phyloP scores from a whole-genome alignment of 1,284 basidiomycete genomes.

The Ganoderma lingzhi region DNA sequence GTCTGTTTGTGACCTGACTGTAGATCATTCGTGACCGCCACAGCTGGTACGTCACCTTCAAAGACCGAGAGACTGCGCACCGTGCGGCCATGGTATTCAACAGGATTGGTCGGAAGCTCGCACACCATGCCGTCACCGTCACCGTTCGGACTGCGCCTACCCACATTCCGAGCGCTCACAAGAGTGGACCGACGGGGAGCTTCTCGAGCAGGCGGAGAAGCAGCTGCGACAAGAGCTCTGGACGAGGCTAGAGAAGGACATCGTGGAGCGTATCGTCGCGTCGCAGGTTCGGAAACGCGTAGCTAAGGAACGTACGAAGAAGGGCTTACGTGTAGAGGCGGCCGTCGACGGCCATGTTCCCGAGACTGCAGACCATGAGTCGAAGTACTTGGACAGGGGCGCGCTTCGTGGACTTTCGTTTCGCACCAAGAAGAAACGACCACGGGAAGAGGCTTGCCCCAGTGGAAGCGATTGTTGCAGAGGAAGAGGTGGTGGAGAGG shows the following conservation, averaged over 20 bases:
- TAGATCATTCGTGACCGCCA: slow-evolving; percentile 72
- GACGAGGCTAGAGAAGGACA: slow-evolving; percentile 70
- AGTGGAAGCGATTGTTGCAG: slow-evolving; percentile 36
- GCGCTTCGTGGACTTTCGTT: slow-evolving; percentile 74
- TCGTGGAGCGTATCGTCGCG: slow-evolving; percentile 71
- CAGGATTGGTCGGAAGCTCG: slow-evolving; percentile 58
- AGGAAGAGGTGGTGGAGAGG: slow-evolving; percentile 47
- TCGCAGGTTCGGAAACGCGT: slow-evolving; percentile 64
- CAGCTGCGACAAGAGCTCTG: slow-evolving; percentile 72
- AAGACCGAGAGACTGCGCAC: slow-evolving; percentile 62
- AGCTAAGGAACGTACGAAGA: slow-evolving; percentile 53
- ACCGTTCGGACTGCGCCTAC: slow-evolving; percentile 59
- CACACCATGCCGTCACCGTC: slow-evolving; percentile 66
- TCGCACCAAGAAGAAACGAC: slow-evolving; percentile 65
- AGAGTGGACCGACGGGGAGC: slow-evolving; percentile 65
- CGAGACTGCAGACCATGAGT: slow-evolving; percentile 25
- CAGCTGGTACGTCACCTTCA: slow-evolving; percentile 78
- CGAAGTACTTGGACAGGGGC: slow-evolving; percentile 26
- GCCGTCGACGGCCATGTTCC: slow-evolving; percentile 26
- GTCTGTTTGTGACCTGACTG: slow-evolving; percentile 4
- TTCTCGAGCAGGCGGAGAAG: slow-evolving; percentile 67
- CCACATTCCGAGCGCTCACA: slow-evolving; percentile 44
- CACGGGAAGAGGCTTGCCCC: slow-evolving; percentile 39
- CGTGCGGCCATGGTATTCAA: slow-evolving; percentile 67
- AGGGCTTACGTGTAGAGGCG: slow-evolving; percentile 39